Conservation (phyloP, 2,329 filamentous ascomycete genomes). For the Epichloe bromicola region DNA sequence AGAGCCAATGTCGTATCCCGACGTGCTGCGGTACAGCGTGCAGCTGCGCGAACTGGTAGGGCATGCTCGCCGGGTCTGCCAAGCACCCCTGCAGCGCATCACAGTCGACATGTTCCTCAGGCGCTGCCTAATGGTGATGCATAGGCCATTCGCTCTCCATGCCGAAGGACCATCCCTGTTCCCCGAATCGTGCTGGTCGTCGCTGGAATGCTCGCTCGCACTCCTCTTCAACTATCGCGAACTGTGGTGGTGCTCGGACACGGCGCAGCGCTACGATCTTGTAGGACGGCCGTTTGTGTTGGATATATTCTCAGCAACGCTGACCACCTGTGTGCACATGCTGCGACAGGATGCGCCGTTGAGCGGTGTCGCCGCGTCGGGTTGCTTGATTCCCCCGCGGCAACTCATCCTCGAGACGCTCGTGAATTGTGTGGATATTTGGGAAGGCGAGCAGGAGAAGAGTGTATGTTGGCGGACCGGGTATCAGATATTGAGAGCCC, state of each 20-base stretch:
- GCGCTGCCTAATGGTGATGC: slow-evolving; percentile 23
- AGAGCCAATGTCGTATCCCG: slow-evolving; percentile 19
- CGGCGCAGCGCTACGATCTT: slow-evolving; percentile 15
- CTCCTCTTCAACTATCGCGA: slow-evolving; percentile 23
- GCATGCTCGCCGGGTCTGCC: slow-evolving; percentile 17
- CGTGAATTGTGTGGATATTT: slow-evolving; percentile 21
- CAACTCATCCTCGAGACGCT: slow-evolving; percentile 23
- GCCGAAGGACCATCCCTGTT: slow-evolving; percentile 19
- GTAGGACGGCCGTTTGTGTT: slow-evolving; percentile 21
- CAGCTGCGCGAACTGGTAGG: slow-evolving; percentile 21
- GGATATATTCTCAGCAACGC: slow-evolving; percentile 23
- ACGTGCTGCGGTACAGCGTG: slow-evolving; percentile 20
- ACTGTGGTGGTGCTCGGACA: slow-evolving; percentile 17
- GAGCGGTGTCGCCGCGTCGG: slow-evolving; percentile 13
- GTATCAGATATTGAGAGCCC: slow-evolving; percentile 17
- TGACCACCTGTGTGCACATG: slow-evolving; percentile 22
- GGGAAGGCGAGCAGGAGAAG: slow-evolving; percentile 21
- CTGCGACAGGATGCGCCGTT: slow-evolving; percentile 22
- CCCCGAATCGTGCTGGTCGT: slow-evolving; percentile 24
- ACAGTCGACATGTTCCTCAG: slow-evolving; percentile 23
- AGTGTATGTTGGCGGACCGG: slow-evolving; percentile 23
- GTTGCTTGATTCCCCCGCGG: slow-evolving; percentile 19
- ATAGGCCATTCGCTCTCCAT: slow-evolving; percentile 23
- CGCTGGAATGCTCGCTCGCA: slow-evolving; percentile 23
- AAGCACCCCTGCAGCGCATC: slow-evolving; percentile 18